These are phyloP conservation scores for Lepidium africanum DNA, from an alignment of 345 rosid genomes.

Conservation along the genomic window DNA sequence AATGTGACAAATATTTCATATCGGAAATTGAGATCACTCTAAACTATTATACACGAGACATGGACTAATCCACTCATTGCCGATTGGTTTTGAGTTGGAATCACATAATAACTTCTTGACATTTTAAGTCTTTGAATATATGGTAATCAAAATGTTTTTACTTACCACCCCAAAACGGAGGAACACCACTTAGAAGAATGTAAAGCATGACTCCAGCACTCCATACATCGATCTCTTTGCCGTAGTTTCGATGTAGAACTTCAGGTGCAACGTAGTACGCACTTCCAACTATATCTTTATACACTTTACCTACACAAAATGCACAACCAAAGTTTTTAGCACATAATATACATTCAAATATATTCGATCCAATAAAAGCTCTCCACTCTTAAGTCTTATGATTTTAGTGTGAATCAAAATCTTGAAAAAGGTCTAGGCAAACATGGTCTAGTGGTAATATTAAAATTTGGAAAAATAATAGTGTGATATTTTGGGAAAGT, in stretches of 20 bases:
- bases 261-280: constrained; percentile 95
- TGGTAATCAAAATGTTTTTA: not conserved
- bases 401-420: not conserved
- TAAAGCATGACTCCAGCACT: constrained; percentile 87
- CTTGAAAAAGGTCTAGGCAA: not conserved
- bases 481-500: no score
- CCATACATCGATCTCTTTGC: constrained; percentile 92
- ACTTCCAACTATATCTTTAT: constrained; percentile 63
- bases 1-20: no score
- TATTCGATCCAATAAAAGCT: not conserved
- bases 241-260: constrained; percentile 59
- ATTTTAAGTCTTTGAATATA: not conserved
- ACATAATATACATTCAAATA: not conserved
- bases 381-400: not conserved
- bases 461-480: no score
- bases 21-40: no score
- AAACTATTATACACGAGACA: no score
- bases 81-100: no score
- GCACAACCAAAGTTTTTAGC: not conserved
- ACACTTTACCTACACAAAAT: constrained; percentile 49
- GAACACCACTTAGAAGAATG: constrained; percentile 87
- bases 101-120: no score
- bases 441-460: no score
- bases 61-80: no score
- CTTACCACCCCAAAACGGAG: constrained; percentile 96